Evolutionary conservation across 2,329 filamentous ascomycete genomes (phyloP).

Genomic region (Claviceps arundinis): DNA sequence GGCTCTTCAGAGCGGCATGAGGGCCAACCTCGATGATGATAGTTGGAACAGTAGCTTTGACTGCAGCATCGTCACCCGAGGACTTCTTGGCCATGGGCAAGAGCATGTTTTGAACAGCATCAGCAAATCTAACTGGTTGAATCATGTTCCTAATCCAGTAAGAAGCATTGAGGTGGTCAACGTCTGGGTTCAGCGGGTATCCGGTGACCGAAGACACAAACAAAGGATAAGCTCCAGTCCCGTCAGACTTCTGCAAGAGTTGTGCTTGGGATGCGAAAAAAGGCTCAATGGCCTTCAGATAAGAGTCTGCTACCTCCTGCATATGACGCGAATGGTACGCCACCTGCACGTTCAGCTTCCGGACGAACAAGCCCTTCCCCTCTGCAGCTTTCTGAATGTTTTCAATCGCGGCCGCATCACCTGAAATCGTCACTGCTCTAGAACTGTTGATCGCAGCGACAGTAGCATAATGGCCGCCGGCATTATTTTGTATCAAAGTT

Average conservation of each 20-base stretch:
- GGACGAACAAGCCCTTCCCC: conserved; percentile 16
- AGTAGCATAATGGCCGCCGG: neutral
- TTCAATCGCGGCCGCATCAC: conserved; percentile 15
- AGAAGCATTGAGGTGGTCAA: neutral
- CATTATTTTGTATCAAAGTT: conserved; percentile 3
- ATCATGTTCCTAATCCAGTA: conserved; percentile 14
- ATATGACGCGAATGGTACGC: conserved; percentile 15
- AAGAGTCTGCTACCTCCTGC: conserved; percentile 7
- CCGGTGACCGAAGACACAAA: conserved; percentile 6
- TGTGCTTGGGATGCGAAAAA: neutral
- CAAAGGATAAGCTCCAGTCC: neutral
- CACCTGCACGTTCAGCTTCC: conserved; percentile 20
- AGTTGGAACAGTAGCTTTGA: neutral
- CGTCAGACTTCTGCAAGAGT: neutral
- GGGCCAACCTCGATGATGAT: conserved; percentile 31
- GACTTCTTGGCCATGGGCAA: neutral
- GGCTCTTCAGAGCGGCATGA: conserved; percentile 29
- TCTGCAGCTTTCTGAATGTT: conserved; percentile 12
- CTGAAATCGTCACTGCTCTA: conserved; percentile 17
- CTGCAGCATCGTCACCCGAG: neutral
- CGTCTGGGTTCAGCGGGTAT: neutral
- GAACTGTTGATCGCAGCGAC: conserved; percentile 19
- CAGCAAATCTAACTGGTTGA: conserved; percentile 15
- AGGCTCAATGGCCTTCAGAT: conserved; percentile 3
- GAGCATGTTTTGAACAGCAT: conserved; percentile 4